These are phyloP conservation scores for Chlamydomonas eustigma DNA, from an alignment of 139 green algal genomes.

Conservation along the genomic window DNA sequence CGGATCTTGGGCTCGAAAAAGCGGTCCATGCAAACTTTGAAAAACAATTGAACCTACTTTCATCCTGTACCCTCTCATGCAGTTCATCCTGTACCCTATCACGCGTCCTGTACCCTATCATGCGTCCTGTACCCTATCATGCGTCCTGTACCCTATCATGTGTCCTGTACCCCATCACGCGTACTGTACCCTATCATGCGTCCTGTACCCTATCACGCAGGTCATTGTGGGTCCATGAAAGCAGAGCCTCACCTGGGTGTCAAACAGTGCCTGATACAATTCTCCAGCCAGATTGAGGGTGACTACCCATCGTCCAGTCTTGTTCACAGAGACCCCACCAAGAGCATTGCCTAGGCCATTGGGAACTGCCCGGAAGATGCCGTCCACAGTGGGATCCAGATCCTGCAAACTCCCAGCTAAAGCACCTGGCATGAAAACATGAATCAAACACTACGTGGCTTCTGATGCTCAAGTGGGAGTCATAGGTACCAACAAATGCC, in stretches of 20 bases:
- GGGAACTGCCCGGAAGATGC: slow-evolving; percentile 16
- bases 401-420: not conserved
- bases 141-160: not conserved
- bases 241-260: slow-evolving; percentile 31
- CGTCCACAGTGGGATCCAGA: slow-evolving; percentile 5
- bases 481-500: too few relatives aligned
- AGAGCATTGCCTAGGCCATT: slow-evolving; percentile 2
- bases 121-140: not conserved
- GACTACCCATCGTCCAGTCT: slow-evolving; percentile 35
- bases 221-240: too few relatives aligned
- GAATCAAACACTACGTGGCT: too few relatives aligned
- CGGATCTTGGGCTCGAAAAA: too few relatives aligned
- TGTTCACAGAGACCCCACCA: not conserved
- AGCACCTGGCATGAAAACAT: too few relatives aligned
- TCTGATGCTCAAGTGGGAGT: too few relatives aligned
- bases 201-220: too few relatives aligned
- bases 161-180: not conserved
- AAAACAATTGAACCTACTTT: too few relatives aligned
- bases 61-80: not conserved
- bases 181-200: not conserved
- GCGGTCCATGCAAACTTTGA: too few relatives aligned
- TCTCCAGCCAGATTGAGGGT: slow-evolving; percentile 43
- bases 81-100: not conserved
- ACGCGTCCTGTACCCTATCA: not conserved
- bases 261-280: slow-evolving; percentile 55